Evolutionary conservation across 78 protist genomes (phyloP).

Genomic region (Planoprotostelium fungivorum): DNA sequence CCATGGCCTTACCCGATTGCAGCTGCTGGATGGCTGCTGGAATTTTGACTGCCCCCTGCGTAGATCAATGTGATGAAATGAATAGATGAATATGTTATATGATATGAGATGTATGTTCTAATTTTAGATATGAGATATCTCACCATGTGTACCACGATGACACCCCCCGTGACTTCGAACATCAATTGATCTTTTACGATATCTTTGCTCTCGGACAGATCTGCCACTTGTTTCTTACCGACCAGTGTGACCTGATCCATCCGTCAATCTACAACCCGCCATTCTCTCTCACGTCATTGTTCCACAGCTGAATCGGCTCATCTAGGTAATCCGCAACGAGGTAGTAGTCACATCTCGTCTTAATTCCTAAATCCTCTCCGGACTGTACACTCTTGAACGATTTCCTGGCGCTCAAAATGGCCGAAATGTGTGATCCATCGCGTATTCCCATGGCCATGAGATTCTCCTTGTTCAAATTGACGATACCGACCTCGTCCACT

Average conservation of each 20-base stretch:
- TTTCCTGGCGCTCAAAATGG: not conserved
- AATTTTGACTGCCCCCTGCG: not conserved
- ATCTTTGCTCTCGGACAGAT: not conserved
- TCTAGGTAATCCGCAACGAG: not conserved
- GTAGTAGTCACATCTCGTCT: not conserved
- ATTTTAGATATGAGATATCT: not conserved
- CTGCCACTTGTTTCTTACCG: not conserved
- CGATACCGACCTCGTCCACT: not conserved
- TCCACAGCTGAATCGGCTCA: not conserved
- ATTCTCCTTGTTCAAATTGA: not conserved
- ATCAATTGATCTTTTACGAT: not conserved
- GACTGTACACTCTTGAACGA: not conserved
- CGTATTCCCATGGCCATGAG: not conserved
- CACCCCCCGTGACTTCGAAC: not conserved
- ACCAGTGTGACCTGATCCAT: not conserved
- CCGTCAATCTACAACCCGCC: too few species aligned
- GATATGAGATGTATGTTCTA: not conserved
- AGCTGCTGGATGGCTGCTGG: not conserved
- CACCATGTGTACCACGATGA: not conserved
- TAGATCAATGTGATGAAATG: not conserved
- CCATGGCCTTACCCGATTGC: not conserved
- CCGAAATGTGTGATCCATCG: not conserved
- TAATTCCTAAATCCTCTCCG: not conserved
- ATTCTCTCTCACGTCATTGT: too few species aligned
- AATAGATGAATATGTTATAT: not conserved